Conservation (phyloP, 2,329 filamentous ascomycete species). For the Aphanoascus verrucosus region DNA sequence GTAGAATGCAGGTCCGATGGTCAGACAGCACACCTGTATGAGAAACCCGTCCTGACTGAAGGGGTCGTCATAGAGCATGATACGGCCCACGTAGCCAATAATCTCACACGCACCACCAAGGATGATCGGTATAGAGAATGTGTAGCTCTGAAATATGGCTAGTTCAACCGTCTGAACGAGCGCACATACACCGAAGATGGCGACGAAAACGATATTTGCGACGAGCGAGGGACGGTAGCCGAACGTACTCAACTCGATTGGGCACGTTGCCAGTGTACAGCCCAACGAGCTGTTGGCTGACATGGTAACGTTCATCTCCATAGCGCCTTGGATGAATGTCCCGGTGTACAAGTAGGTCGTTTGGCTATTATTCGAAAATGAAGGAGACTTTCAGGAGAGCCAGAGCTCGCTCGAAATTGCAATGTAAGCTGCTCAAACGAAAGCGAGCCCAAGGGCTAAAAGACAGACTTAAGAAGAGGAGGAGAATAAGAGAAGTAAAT, state of each 20-base stretch:
- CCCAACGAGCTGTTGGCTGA: neutral
- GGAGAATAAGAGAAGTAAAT: neutral
- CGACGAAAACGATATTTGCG: slow-evolving; percentile 34
- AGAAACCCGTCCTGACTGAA: slow-evolving; percentile 52
- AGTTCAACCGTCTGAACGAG: slow-evolving; percentile 31
- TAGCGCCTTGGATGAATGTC: neutral
- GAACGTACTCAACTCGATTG: slow-evolving; percentile 33
- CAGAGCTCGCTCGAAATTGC: neutral
- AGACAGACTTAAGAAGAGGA: neutral
- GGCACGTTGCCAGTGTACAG: slow-evolving; percentile 33
- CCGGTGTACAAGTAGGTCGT: neutral
- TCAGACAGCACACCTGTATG: slow-evolving; percentile 55
- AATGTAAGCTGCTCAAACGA: neutral
- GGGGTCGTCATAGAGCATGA: slow-evolving; percentile 48
- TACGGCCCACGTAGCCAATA: slow-evolving; percentile 52
- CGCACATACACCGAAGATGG: slow-evolving; percentile 35
- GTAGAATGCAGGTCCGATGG: slow-evolving; percentile 46
- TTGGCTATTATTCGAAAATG: neutral
- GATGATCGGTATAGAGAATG: slow-evolving; percentile 42
- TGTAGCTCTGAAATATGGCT: slow-evolving; percentile 29
- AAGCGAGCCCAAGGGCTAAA: neutral
- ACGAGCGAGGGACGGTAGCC: slow-evolving; percentile 35
- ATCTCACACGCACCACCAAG: slow-evolving; percentile 49
- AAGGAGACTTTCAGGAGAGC: neutral
- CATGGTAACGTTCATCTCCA: neutral